Base-by-base conservation (phyloP, 495 filamentous ascomycete genomes). In the Elasticomyces elasticus region DNA sequence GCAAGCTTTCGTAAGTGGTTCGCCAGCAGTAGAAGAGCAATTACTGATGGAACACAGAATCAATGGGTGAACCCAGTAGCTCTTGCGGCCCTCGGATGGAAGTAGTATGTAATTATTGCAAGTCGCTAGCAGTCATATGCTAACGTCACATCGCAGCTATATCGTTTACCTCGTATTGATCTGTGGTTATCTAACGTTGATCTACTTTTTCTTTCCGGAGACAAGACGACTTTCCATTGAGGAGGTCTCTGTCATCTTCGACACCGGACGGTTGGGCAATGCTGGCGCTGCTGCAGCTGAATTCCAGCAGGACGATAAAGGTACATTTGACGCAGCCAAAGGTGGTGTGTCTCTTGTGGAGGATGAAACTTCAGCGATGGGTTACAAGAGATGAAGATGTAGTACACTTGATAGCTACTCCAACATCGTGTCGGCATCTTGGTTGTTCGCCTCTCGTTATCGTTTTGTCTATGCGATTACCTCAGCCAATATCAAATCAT, bases 271-370 rank as follows among this genome's bases (percentile, higher is more conserved):
- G 11, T 5, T 15, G 9, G 41, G 41, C 10, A 22, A 44, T 22
- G 41, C 41, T 9, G 20, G 19, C 41, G 41, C 41, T 11, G 41
- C 41, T 10, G 20, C 41, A 20, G 41, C 41, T 10, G 20, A 25
- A 50, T 51, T 48, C 12, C 54, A 66, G 49, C 19, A 85, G 83
- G 82, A 72, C 80, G 24, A 72, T 10, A 37, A 37, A n/a, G n/a
- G 31, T 37, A n/a, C n/a, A n/a, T 37, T n/a, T 10, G n/a, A 10
- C 31, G 31, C 31, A n/a, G 31, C 10, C n/a, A 37, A n/a, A 37
- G 31, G 31, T 37, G 31, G 31, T 37, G 31, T 37, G 10, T 37
- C 31, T 37, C 10, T 37, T 10, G 31, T 37, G 10, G 31, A 37
- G 31, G n/a, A 37, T 37, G 31, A 37, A 37, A n/a, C 31, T n/a